Evolutionary conservation across 768 basidiomycete genomes (phyloP).

Genomic region (Tulasnella calospora): DNA sequence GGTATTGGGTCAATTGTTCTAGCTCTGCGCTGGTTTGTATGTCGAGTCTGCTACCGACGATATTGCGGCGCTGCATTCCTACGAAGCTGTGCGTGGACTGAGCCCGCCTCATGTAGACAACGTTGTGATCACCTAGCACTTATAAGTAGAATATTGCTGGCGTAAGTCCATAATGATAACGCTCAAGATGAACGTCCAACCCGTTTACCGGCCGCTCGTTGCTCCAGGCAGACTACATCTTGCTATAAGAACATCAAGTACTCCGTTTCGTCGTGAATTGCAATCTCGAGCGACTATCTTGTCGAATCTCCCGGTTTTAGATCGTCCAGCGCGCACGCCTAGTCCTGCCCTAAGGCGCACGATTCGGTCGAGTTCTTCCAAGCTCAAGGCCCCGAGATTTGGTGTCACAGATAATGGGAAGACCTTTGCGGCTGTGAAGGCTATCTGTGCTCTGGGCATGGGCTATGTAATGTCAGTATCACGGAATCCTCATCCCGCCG

Average conservation of each 20-base stretch:
- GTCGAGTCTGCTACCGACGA: neutral
- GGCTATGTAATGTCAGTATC: slow-evolving; percentile 13
- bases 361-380: neutral
- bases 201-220: neutral
- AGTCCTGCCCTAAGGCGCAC: neutral
- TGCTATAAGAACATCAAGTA: neutral
- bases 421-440: neutral
- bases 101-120: neutral
- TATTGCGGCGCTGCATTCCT: neutral
- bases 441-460: neutral
- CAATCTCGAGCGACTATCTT: neutral
- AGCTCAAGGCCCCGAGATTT: neutral
- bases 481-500: neutral
- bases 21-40: neutral
- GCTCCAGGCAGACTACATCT: neutral
- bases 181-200: neutral
- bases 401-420: neutral
- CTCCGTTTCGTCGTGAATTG: neutral
- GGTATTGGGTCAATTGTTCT: neutral
- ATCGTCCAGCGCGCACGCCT: neutral
- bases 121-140: neutral
- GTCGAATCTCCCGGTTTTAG: neutral
- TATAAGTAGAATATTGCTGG: neutral
- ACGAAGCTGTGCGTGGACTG: neutral
- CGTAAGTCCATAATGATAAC: neutral